A percentile compares a stretch with the other conserved stretches of the same genome.
Conservation (phyloP, 2,329 filamentous ascomycete species). For the Diaporthe aspalathi region DNA sequence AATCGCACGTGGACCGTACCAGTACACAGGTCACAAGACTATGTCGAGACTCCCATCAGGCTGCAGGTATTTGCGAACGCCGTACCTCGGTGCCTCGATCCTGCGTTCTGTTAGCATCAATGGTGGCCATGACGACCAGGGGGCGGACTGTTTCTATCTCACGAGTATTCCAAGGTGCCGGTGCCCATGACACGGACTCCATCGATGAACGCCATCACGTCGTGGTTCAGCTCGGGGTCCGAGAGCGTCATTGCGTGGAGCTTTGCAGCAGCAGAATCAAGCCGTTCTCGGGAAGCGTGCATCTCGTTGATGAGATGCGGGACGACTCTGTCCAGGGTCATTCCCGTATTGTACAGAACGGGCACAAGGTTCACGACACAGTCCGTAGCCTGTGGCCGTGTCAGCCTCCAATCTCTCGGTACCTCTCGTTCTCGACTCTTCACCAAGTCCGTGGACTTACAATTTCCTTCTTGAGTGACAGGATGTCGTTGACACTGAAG, state of each 20-base stretch:
- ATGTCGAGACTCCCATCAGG: slow-evolving; percentile 50
- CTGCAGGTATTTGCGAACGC: slow-evolving; percentile 45
- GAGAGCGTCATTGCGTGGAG: slow-evolving; percentile 30
- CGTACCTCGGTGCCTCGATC: slow-evolving; percentile 49
- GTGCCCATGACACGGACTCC: slow-evolving; percentile 48
- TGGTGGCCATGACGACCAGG: not conserved
- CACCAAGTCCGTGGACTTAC: slow-evolving; percentile 16
- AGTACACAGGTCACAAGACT: slow-evolving; percentile 41
- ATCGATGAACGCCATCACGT: slow-evolving; percentile 45
- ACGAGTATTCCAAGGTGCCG: slow-evolving; percentile 50
- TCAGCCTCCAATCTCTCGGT: not conserved
- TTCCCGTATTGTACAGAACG: slow-evolving; percentile 39
- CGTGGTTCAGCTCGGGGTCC: slow-evolving; percentile 36
- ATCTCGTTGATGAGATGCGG: slow-evolving; percentile 31
- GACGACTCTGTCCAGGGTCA: slow-evolving; percentile 26
- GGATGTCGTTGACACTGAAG: slow-evolving; percentile 41
- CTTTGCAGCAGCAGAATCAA: slow-evolving; percentile 29
- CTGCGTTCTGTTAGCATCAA: slow-evolving; percentile 45
- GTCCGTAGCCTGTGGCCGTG: slow-evolving; percentile 38
- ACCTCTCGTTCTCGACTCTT: not conserved
- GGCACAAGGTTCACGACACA: slow-evolving; percentile 41
- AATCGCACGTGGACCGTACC: slow-evolving; percentile 23
- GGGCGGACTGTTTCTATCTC: slow-evolving; percentile 30
- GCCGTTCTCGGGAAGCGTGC: slow-evolving; percentile 37
- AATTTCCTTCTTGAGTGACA: slow-evolving; percentile 43